Evolutionary conservation across 164 flowering plant species (phyloP), one percentile per base, ranked within the genome.

Genomic region (Piper betle): DNA sequence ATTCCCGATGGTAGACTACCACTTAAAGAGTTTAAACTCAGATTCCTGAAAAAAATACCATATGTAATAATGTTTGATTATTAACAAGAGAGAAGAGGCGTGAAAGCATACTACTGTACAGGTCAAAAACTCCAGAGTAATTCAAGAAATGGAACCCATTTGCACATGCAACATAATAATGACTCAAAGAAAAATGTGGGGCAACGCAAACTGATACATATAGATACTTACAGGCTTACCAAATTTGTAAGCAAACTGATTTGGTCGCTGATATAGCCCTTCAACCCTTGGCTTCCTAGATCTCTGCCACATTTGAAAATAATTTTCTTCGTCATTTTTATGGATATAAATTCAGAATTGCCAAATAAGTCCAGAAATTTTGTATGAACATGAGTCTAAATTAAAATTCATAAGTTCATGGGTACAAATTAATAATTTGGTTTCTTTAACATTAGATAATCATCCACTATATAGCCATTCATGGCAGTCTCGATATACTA

Each of bases 201-300:
- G 10, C 38, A 33, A 13, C 58, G 2, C 39, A 25, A 25, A 38
- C 25, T 9, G 39, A 12, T 13, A 55, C 11, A 19, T 8, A 25
- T 33, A 60, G 84, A 78, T 80, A 86, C 99, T 91, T 86, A 94
- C 99, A 94, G 72, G 90, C 83, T 83, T 75, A 82, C 86, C 85
- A 94, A 85, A 73, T 88, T 79, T 66, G 87, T 37, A 69, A 94
- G 75, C 68, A 86, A 83, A 69, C 76, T 69, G 62, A 94, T 94
- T 68, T 88, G 76, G 53, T 91, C 99, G 74, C 89, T 83, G 52
- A 94, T 84, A 68, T 54, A 77, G 39, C 99, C 99, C 71, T 86
- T 94, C 84, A 94, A 72, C 52, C 97, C 99, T 72, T 88, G 99
- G 74, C 87, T 88, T 52, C 82, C 91, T 64, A 94, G 88, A 72